Evolutionary conservation across 192 early-diverging fungal genomes (phyloP).

Genomic region (Lunasporangiospora selenospora): DNA sequence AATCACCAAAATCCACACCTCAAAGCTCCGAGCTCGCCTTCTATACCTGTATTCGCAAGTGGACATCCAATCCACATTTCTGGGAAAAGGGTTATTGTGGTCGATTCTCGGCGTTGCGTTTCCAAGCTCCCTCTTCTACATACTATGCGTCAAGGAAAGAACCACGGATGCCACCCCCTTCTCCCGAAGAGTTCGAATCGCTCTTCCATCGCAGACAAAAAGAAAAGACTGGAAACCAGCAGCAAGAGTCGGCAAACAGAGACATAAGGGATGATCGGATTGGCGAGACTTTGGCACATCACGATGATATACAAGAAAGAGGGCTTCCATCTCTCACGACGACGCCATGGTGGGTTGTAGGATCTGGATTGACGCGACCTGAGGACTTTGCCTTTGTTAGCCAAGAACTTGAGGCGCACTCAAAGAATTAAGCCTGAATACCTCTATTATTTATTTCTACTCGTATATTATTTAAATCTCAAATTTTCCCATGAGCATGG

Average conservation of each 20-base stretch:
- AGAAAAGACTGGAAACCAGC: slow-evolving; percentile 2
- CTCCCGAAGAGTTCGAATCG: slow-evolving; percentile 24
- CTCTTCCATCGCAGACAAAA: slow-evolving; percentile 20
- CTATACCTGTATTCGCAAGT: slow-evolving; percentile 21
- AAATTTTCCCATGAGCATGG: no score
- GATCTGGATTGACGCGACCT: slow-evolving; percentile 26
- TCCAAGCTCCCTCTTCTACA: slow-evolving; percentile 16
- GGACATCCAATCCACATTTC: slow-evolving; percentile 30
- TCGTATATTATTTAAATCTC: no score
- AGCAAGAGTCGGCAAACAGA: background rate
- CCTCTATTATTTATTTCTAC: no score
- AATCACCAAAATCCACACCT: background rate
- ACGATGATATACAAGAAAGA: background rate
- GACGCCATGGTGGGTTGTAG: slow-evolving; percentile 28
- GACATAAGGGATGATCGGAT: background rate
- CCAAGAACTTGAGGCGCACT: slow-evolving; percentile 11
- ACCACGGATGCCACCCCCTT: slow-evolving; percentile 1
- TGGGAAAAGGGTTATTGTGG: slow-evolving; percentile 45
- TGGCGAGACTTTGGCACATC: background rate
- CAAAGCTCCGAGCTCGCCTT: slow-evolving; percentile 23
- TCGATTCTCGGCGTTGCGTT: slow-evolving; percentile 22
- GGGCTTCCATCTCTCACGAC: background rate
- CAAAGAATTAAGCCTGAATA: no score
- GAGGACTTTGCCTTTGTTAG: slow-evolving; percentile 27
- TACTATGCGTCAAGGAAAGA: background rate